These are phyloP conservation scores for Carex pumila DNA, from an alignment of 176 grass and related monocot species.

Conservation along the genomic window DNA sequence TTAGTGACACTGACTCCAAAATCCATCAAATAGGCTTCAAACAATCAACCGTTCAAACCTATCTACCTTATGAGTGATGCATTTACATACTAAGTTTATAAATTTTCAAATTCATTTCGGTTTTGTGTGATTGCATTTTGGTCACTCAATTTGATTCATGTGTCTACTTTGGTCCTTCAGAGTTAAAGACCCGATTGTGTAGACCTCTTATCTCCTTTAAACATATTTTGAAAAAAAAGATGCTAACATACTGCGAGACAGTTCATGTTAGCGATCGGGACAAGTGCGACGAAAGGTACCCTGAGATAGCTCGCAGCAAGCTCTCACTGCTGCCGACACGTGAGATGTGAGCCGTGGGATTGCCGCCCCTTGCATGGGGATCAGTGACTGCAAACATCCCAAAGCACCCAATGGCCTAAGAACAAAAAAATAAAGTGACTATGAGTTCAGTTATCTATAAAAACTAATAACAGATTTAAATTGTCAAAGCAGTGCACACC, in stretches of 20 bases:
- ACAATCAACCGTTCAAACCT: too few relatives aligned
- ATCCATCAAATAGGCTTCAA: too few relatives aligned
- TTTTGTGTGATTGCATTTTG: too few relatives aligned
- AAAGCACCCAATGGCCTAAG: conserved; percentile 53
- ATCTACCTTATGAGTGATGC: too few relatives aligned
- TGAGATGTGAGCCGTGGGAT: conserved; percentile 53
- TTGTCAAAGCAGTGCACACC: background rate
- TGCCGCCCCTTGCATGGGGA: conserved; percentile 33
- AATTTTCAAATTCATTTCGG: too few relatives aligned
- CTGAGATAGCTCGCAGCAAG: conserved; percentile 90
- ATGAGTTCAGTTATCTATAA: background rate
- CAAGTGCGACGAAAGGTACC: conserved; percentile 95
- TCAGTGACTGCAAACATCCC: conserved; percentile 34
- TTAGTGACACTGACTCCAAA: too few relatives aligned
- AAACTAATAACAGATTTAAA: background rate
- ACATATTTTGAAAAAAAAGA: conserved; percentile 1
- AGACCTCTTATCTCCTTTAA: background rate
- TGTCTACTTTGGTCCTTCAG: too few relatives aligned
- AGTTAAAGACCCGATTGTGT: background rate
- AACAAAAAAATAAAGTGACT: background rate
- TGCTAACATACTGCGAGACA: conserved; percentile 25
- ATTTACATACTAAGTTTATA: too few relatives aligned
- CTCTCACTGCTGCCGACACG: conserved; percentile 47
- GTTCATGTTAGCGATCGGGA: conserved; percentile 88
- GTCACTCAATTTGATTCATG: too few relatives aligned